Conservation (phyloP, 805 yeast species). For the Alloascoidea africana region DNA sequence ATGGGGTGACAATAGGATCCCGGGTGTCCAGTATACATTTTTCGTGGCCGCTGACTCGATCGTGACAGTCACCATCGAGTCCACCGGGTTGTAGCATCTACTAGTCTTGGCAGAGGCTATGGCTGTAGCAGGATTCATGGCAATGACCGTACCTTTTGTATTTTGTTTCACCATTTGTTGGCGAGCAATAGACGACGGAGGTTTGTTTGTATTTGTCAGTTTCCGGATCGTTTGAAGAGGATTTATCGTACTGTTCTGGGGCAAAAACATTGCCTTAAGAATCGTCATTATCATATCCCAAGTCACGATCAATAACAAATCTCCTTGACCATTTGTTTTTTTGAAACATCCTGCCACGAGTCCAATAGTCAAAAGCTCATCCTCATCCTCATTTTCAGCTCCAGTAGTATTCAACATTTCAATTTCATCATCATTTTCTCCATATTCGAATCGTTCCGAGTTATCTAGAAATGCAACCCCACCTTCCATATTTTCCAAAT, state of each 20-base stretch:
- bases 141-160: not conserved
- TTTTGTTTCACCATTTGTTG: not conserved
- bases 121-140: not conserved
- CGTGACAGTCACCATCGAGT: not conserved
- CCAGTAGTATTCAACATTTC: too few relatives aligned
- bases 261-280: not conserved
- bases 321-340: slow-evolving; percentile 1
- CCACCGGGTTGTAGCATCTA: not conserved
- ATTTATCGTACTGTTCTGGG: too few relatives aligned
- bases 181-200: not conserved
- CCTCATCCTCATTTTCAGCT: too few relatives aligned
- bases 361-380: not conserved
- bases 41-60: not conserved
- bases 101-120: not conserved
- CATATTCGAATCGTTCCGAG: not conserved
- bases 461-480: not conserved
- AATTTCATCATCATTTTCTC: too few relatives aligned
- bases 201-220: not conserved
- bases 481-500: slow-evolving; percentile 3
- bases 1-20: not conserved
- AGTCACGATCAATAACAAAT: slow-evolving; percentile 1
- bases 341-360: not conserved
- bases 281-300: not conserved
- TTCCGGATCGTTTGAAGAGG: not conserved
- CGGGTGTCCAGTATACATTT: not conserved